Conservation (phyloP, 208 protist species). For the Leishmania braziliensis region DNA sequence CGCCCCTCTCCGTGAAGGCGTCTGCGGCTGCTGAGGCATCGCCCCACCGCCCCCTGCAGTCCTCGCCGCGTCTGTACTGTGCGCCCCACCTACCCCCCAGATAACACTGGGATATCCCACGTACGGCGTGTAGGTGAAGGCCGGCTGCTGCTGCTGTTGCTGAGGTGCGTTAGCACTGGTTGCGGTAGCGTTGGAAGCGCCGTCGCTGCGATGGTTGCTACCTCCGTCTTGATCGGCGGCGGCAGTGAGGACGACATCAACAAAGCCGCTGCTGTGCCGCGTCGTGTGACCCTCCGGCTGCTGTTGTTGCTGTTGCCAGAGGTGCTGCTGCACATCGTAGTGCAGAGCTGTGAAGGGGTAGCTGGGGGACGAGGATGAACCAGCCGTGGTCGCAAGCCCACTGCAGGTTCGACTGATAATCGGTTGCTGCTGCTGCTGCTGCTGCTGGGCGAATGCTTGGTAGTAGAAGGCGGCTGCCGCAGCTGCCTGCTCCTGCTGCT, state of each 20-base stretch:
- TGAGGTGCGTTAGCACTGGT: slow-evolving; percentile 1
- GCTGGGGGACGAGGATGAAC: neutral
- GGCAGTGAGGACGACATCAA: neutral
- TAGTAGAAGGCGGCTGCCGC: slow-evolving; percentile 22
- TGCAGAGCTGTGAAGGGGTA: slow-evolving; percentile 19
- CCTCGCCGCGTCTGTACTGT: neutral
- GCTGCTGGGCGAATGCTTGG: slow-evolving; percentile 19
- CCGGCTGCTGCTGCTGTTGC: slow-evolving; percentile 28
- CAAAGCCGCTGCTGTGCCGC: neutral
- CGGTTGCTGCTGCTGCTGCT: slow-evolving; percentile 1
- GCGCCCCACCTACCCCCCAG: slow-evolving; percentile 3
- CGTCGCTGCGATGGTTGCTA: slow-evolving; percentile 15
- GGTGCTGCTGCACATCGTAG: slow-evolving; percentile 34
- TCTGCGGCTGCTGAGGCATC: neutral
- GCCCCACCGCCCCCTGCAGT: neutral
- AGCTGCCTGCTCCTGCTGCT: slow-evolving; percentile 17
- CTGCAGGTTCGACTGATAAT: neutral
- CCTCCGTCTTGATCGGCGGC: neutral
- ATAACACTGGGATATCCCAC: slow-evolving; percentile 16
- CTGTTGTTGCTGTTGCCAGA: slow-evolving; percentile 33
- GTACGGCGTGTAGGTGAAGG: slow-evolving; percentile 12
- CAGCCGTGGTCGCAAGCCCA: neutral
- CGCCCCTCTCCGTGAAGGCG: neutral
- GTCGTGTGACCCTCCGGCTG: slow-evolving; percentile 10
- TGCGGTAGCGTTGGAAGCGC: slow-evolving; percentile 3